Percentiles rank a stretch among this genome's conserved stretches.
phyloP scores from a whole-genome alignment of 1,284 basidiomycete species.

The Pseudozyma tsukubaensis region DNA sequence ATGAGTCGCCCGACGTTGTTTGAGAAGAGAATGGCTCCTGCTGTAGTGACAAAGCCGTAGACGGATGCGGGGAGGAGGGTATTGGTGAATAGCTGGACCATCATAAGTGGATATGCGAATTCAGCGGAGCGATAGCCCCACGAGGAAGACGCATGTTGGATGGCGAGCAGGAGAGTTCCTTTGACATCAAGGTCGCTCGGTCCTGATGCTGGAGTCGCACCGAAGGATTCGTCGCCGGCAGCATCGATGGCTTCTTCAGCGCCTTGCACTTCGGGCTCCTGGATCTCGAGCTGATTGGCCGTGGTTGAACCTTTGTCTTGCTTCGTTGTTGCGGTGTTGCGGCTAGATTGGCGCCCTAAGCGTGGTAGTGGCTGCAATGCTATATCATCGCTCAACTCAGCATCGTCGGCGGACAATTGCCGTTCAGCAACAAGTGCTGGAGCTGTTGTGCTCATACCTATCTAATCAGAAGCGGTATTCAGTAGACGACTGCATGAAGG shows the following conservation, averaged over 20 bases:
- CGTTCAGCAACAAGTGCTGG: constrained; percentile 1
- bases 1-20: constrained; percentile 72
- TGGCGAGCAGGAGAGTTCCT: constrained; percentile 48
- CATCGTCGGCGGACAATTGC: background rate
- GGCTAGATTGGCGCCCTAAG: constrained; percentile 10
- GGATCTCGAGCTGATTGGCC: background rate
- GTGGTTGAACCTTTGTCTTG: background rate
- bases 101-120: constrained; percentile 72
- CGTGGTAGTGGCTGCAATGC: constrained; percentile 13
- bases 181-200: constrained; percentile 30
- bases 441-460: constrained; percentile 12
- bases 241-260: background rate
- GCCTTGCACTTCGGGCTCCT: constrained; percentile 3
- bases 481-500: no score
- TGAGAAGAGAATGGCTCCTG: constrained; percentile 70
- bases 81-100: constrained; percentile 72
- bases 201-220: constrained; percentile 20
- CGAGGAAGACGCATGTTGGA: constrained; percentile 67
- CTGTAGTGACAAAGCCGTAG: constrained; percentile 72
- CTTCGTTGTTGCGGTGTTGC: background rate
- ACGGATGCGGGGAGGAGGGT: constrained; percentile 73
- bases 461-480: background rate
- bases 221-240: constrained; percentile 14
- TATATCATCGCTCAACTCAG: background rate
- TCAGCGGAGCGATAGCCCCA: constrained; percentile 72